phyloP scores from a whole-genome alignment of 2,329 filamentous ascomycete species.

The Fusarium longipes region DNA sequence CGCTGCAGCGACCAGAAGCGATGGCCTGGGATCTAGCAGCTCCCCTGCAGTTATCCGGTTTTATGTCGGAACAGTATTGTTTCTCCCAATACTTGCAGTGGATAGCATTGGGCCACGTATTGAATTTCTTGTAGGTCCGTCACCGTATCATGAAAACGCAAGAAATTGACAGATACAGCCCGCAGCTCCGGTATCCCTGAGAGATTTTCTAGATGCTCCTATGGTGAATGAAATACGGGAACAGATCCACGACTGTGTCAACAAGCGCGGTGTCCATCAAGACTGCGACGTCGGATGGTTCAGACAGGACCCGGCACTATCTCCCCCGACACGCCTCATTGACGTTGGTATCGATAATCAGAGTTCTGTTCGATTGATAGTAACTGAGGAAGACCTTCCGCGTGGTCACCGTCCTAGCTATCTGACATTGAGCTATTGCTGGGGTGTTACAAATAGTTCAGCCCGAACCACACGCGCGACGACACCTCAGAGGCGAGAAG shows the following conservation, averaged over 20 bases:
- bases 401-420: background rate
- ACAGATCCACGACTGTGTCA: background rate
- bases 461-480: background rate
- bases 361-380: background rate
- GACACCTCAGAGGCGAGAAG: background rate
- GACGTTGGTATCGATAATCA: background rate
- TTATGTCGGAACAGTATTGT: background rate
- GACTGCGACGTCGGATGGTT: constrained; percentile 6
- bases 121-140: background rate
- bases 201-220: background rate
- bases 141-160: background rate
- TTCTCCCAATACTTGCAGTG: background rate
- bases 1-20: fast-evolving
- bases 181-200: background rate
- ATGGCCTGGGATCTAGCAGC: background rate
- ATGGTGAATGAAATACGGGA: background rate
- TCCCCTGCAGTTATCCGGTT: background rate
- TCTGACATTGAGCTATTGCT: constrained; percentile 3
- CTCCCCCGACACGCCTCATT: background rate
- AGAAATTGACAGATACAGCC: background rate
- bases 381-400: background rate
- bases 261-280: background rate
- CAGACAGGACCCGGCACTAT: background rate
- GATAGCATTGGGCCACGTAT: background rate
- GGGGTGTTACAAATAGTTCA: background rate